Evolutionary conservation across 2,329 filamentous ascomycete species (phyloP), one percentile per base, ranked within the genome.

Genomic region (Teratosphaeria epicoccoides): DNA sequence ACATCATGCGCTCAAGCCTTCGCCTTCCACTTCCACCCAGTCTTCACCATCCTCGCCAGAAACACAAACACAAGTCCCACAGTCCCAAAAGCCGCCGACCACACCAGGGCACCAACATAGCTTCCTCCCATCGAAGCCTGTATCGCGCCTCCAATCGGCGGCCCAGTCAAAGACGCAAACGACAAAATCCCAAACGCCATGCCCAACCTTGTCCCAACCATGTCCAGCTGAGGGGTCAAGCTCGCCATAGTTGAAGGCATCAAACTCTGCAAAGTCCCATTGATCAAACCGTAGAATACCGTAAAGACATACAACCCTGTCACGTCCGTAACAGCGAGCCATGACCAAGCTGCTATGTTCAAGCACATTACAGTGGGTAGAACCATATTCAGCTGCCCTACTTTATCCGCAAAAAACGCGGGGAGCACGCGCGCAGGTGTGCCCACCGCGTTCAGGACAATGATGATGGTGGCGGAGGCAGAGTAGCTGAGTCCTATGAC

Each of bases 391-490:
- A 82, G 69, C 0, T 76, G 73, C 0, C 81, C 80, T 3, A 77
- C 67, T 14, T 67, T 71, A 62, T 83, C 79, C 1, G 79, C 79
- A 17, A 83, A 59, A 55, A 73, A 73, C 4, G 73, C 73, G 0
- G 76, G 73, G 0, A 80, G 59, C 0, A 80, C 63, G 1, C 81
- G 77, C 2, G 73, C 70, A 0, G 77, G 67, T 1, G 83, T 68
- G 3, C 80, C 79, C n/a, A 79, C 68, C 11, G 73, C 78, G 58
- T 83, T 83, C 12, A 76, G 70, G 43, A 83, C 71, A 50, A 84
- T 71, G 2, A 84, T 70, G 2, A 83, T 68, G 20, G 71, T 72
- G 43, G 80, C 73, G 6, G 77, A 75, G 2, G 75, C 69, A 2
- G 67, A 64, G 46, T 76, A 73, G 4, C 74, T 68, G 49, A 82